phyloP scores from a whole-genome alignment of 805 yeast species.

The Metschnikowia matae region DNA sequence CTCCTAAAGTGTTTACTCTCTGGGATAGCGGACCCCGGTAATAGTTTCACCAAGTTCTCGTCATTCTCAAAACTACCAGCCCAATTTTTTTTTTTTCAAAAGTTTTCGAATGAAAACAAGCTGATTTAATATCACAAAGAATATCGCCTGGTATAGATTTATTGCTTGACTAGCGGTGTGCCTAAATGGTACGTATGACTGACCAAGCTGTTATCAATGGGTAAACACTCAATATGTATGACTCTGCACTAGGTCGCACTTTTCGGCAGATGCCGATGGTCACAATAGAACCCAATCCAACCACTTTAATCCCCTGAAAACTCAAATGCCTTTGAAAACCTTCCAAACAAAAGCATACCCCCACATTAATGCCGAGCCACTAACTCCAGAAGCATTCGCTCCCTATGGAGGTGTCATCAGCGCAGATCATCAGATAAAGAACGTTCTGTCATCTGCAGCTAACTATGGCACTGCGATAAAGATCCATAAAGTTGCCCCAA shows the following conservation, averaged over 20 bases:
- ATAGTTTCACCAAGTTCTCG: too few species aligned
- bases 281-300: neutral
- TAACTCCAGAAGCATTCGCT: constrained; percentile 65
- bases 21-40: too few species aligned
- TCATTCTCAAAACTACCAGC: too few species aligned
- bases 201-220: neutral
- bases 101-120: too few species aligned
- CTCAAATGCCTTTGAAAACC: constrained; percentile 38
- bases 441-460: constrained; percentile 49
- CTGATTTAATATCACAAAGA: too few species aligned
- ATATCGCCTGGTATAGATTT: neutral
- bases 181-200: neutral
- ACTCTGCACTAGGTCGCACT: constrained; percentile 1
- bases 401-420: constrained; percentile 75
- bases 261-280: neutral
- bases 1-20: too few species aligned
- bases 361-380: constrained; percentile 45
- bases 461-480: constrained; percentile 94
- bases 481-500: constrained; percentile 66
- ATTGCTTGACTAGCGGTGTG: neutral
- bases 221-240: neutral
- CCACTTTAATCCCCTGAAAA: neutral
- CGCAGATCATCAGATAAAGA: constrained; percentile 64
- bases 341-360: constrained; percentile 21
- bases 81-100: too few species aligned